Evolutionary conservation across 352 stramenopile genomes (phyloP), one percentile per base, ranked within the genome.

Genomic region (Pythium utonaiense): DNA sequence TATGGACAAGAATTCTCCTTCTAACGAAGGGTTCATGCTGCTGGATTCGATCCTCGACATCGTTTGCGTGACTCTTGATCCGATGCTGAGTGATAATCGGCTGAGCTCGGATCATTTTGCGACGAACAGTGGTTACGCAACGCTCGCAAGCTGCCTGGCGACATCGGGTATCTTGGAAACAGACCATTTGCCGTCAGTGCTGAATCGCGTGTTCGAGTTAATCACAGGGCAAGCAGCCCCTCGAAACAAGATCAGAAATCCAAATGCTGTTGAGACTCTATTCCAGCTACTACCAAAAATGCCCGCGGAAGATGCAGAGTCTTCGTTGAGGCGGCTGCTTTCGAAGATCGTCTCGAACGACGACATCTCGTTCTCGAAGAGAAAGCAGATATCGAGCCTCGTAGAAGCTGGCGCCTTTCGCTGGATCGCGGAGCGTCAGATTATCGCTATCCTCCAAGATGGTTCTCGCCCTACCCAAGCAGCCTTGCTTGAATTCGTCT

Each of bases 171-270:
- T 80, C 21, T 66, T 91, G 30, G 36, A 66, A 25, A 81, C 74
- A 0, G 30, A 70, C 1, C 64, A 72, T 25, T 61, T 77, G 36
- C 40, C 66, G 40, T 58, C 44, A 4, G 53, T 86, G 24, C 30
- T 93, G 25, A 75, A 78, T 55, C 71, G 76, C 21, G 42, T 91
- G 10, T 86, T 87, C 27, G 70, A 83, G 30, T 42, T 93, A 19
- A 87, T 88, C 22, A 81, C 72, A 6, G 78, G 78, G 8, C 57
- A 62, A 16, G 25, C 44, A 7, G 36, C 63, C 34, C 60, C 67
- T n/a, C 53, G 73, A 19, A 78, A 69, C 60, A 82, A 83, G 48
- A 86, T 91, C 45, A 66, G 67, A 1, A 86, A 87, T 59, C 75
- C 75, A 7, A 57, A 88, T 38, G 79, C 82, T 16, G 78, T 77